A percentile compares a stretch with the other conserved stretches of the same genome.
Evolutionary conservation across 2,329 filamentous ascomycete genomes (phyloP).

Genomic region (Exophiala alcalophila): DNA sequence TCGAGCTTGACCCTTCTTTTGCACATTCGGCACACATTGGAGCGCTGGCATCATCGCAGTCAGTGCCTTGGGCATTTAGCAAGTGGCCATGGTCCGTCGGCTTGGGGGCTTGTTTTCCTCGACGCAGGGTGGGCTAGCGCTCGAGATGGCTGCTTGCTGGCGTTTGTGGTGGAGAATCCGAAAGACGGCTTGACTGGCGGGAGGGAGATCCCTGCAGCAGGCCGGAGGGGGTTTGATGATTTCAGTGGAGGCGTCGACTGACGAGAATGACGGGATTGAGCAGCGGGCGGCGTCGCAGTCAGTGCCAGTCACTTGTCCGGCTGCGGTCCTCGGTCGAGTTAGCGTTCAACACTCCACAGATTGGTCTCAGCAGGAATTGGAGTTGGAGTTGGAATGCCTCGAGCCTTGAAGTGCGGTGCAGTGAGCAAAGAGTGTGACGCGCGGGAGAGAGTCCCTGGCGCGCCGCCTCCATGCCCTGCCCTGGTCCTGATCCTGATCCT

Average conservation of each 20-base stretch:
- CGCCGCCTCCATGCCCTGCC: too few relatives aligned
- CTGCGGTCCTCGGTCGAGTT: too few relatives aligned
- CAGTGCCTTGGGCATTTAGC: slow-evolving; percentile 5
- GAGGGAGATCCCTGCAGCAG: slow-evolving; percentile 11
- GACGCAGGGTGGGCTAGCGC: slow-evolving; percentile 20
- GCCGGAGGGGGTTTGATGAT: slow-evolving; percentile 18
- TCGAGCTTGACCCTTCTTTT: slow-evolving; percentile 17
- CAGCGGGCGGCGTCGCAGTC: too few relatives aligned
- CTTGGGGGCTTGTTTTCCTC: slow-evolving; percentile 9
- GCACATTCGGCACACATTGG: slow-evolving; percentile 7
- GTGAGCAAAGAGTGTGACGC: too few relatives aligned
- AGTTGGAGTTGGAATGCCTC: too few relatives aligned
- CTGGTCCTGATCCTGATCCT: too few relatives aligned
- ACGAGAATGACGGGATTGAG: too few relatives aligned
- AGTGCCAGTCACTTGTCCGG: too few relatives aligned
- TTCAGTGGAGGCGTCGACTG: slow-evolving; percentile 17
- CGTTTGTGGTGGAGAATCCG: slow-evolving; percentile 16
- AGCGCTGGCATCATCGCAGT: slow-evolving; percentile 21
- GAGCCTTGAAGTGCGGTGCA: too few relatives aligned
- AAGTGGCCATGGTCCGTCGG: background rate
- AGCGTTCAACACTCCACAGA: too few relatives aligned
- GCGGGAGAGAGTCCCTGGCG: too few relatives aligned
- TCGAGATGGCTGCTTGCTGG: slow-evolving; percentile 14
- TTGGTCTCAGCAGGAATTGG: too few relatives aligned
- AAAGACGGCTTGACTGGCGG: slow-evolving; percentile 11